Base-by-base conservation (phyloP, 192 early-diverging fungal species). In the Coemansia sp. region DNA sequence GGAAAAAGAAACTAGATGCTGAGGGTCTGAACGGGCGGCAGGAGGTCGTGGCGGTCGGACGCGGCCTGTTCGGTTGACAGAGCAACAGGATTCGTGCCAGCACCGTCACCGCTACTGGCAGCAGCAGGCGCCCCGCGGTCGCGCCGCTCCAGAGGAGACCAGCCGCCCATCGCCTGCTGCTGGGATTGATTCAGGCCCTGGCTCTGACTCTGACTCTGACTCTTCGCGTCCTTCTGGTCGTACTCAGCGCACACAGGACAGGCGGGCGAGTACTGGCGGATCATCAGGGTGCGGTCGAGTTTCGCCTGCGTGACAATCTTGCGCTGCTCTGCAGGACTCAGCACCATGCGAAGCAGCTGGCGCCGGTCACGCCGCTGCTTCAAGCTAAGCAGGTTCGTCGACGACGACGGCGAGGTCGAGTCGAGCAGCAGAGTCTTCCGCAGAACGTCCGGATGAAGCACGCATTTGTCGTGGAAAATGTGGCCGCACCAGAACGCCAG, bases 401-500 rank as follows among this genome's bases (percentile, higher is more conserved):
- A 44, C 22, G 59, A 58, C 40, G 32, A 16, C n/a, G 22, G 20
- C 14, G 62, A 19, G 11, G 55, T 13, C 13, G 37, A 10, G 12
- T 53, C 50, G 22, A 53, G 50, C 45, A 81, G 32, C 44, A 63
- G 69, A 0, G 81, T 75, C 44, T 83, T 77, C 22, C 43, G 44
- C 67, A 84, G 51, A 2, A 88, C 79, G 25, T 86, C 86, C 4
- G 87, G 77, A 14, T 82, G 79, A 44, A 93, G 71, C n/a, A 98
- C 74, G 62, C 97, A 99, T 12, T 76, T 61, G 67, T 93, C 90
- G 65, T 99, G 97, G 70, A 87, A 97, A 2, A 87, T 84, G 71
- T 99, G 96, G 63, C 89, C 85, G 63, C 97, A 99, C 76, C 95
- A 98, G 68, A 96, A 99, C 14, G 94, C 82, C 42, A 98, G 56